Percentiles rank a stretch among this genome's conserved stretches.
Conservation (phyloP, 2,329 filamentous ascomycete species). For the Beauveria medogensis region DNA sequence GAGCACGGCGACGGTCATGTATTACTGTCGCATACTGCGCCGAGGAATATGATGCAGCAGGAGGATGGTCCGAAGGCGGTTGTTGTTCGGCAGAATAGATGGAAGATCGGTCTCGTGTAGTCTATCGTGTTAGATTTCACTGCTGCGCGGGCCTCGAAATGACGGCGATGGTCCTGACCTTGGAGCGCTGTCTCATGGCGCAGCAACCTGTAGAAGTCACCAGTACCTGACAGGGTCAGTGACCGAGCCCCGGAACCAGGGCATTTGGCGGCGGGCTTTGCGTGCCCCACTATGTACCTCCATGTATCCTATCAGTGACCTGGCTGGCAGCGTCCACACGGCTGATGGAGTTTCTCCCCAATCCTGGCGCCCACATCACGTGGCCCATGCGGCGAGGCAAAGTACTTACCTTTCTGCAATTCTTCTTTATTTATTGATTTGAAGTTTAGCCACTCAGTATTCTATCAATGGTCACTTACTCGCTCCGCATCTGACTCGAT, state of each 20-base stretch:
- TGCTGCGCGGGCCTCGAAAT: background rate
- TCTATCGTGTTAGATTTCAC: background rate
- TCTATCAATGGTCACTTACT: too few relatives aligned
- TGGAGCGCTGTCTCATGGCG: slow-evolving; percentile 5
- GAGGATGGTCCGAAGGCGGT: background rate
- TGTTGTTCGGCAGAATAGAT: background rate
- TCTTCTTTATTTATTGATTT: background rate
- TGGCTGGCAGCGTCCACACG: background rate
- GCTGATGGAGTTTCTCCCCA: background rate
- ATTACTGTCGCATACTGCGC: background rate
- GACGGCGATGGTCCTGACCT: slow-evolving; percentile 7
- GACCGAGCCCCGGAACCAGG: slow-evolving; percentile 3
- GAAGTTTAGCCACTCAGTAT: too few relatives aligned
- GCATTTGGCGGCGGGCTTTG: background rate
- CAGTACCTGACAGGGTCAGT: slow-evolving; percentile 3
- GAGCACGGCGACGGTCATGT: slow-evolving; percentile 6
- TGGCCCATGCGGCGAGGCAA: background rate
- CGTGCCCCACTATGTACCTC: slow-evolving; percentile 4
- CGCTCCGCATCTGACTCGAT: too few relatives aligned
- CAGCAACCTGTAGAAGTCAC: slow-evolving; percentile 9
- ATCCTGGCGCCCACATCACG: slow-evolving; percentile 4
- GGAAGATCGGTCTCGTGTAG: background rate
- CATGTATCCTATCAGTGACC: slow-evolving; percentile 1
- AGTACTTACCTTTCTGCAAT: background rate
- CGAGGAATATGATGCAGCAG: background rate